Evolutionary conservation across 2,329 filamentous ascomycete genomes (phyloP).

Genomic region (Monosporascus sp.): DNA sequence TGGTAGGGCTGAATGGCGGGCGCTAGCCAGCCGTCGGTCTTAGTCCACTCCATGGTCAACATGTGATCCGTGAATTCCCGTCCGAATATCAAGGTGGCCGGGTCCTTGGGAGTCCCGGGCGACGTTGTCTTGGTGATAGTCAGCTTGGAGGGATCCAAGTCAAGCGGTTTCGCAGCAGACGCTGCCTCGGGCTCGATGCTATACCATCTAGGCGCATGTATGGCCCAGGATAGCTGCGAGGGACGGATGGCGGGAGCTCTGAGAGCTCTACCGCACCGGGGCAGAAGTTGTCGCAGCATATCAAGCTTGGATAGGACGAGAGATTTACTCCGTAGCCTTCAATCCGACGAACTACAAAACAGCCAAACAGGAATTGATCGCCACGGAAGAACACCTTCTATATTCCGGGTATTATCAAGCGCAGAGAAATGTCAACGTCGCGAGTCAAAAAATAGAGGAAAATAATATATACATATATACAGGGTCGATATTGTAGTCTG

Average conservation of each 20-base stretch:
- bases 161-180: constrained; percentile 50
- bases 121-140: constrained; percentile 67
- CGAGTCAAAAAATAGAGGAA: no score
- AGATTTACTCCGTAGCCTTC: no score
- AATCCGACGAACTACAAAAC: no score
- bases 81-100: constrained; percentile 85
- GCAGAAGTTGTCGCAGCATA: constrained; percentile 44
- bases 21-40: constrained; percentile 74
- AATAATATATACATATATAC: no score
- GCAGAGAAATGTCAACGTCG: no score
- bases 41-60: constrained; percentile 91
- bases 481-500: no score
- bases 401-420: no score
- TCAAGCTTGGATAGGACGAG: no score
- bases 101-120: constrained; percentile 69
- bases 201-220: constrained; percentile 38
- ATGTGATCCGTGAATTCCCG: constrained; percentile 95
- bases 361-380: no score
- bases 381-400: no score
- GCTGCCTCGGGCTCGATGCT: constrained; percentile 50
- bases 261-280: constrained; percentile 35
- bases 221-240: constrained; percentile 28
- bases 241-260: constrained; percentile 23
- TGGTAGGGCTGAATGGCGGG: constrained; percentile 90
- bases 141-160: constrained; percentile 74